Conservation (phyloP, 106 monocot species). For the Phalaenopsis equestris region DNA sequence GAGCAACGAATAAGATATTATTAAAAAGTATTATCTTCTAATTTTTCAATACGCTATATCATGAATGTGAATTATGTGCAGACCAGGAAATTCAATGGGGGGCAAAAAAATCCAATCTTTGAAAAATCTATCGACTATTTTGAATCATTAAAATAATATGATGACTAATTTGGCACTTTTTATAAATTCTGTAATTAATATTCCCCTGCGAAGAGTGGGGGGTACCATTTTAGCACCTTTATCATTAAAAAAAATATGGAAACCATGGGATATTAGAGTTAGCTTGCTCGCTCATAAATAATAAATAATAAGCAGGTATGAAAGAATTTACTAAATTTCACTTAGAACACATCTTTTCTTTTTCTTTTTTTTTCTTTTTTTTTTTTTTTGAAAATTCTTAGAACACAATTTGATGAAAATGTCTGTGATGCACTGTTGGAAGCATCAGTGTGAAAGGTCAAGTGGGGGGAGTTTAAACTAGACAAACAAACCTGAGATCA, state of each 20-base stretch:
- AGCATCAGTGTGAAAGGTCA: background rate
- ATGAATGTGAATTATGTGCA: background rate
- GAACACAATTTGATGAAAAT: background rate
- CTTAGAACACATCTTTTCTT: background rate
- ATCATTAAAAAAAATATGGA: background rate
- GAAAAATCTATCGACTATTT: too few relatives aligned
- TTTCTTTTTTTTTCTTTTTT: too few relatives aligned
- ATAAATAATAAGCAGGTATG: background rate
- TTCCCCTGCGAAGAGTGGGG: too few relatives aligned
- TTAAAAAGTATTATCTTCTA: background rate
- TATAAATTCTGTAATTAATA: too few relatives aligned
- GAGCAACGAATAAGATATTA: background rate
- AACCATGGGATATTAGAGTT: background rate
- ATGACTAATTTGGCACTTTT: too few relatives aligned
- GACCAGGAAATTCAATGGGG: background rate
- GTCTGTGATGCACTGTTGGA: background rate
- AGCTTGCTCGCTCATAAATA: background rate
- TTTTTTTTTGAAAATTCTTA: too few relatives aligned
- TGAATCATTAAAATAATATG: too few relatives aligned
- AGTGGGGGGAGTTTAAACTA: background rate
- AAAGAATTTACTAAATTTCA: background rate
- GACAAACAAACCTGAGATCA: constrained; percentile 71
- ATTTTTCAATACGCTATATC: background rate
- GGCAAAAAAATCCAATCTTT: too few relatives aligned
- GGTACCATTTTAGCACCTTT: too few relatives aligned